These are phyloP conservation scores for Tricholoma terreum DNA, from an alignment of 768 basidiomycete species.

Conservation along the genomic window DNA sequence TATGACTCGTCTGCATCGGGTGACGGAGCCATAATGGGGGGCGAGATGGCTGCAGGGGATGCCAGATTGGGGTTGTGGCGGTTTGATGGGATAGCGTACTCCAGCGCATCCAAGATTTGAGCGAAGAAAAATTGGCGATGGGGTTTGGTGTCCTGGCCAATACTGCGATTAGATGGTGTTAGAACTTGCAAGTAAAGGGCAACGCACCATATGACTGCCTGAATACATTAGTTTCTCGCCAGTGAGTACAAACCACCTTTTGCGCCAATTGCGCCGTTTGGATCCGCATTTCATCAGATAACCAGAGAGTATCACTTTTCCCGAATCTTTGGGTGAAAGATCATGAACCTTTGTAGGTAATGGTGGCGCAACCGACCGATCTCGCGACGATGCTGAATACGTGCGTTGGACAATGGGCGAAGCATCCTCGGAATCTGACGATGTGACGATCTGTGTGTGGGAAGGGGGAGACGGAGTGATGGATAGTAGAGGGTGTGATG, in stretches of 20 bases:
- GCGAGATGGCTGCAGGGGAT: constrained; percentile 32
- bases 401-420: constrained; percentile 44
- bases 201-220: constrained; percentile 90
- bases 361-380: constrained; percentile 33
- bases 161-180: not conserved
- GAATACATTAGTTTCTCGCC: constrained; percentile 86
- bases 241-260: constrained; percentile 95
- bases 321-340: constrained; percentile 47
- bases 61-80: constrained; percentile 44
- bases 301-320: constrained; percentile 82
- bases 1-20: constrained; percentile 43
- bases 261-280: constrained; percentile 92
- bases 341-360: constrained; percentile 43
- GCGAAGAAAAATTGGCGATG: constrained; percentile 83
- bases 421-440: constrained; percentile 78
- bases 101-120: constrained; percentile 88
- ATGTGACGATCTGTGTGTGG: constrained; percentile 53
- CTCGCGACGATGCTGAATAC: constrained; percentile 45
- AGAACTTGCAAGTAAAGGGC: constrained; percentile 5
- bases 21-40: constrained; percentile 28
- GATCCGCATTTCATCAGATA: constrained; percentile 97
- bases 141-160: constrained; percentile 76
- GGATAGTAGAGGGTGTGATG: constrained; percentile 29
- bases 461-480: constrained; percentile 50
- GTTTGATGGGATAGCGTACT: constrained; percentile 66